Evolutionary conservation across 2,329 filamentous ascomycete genomes (phyloP).

Genomic region (Mycosphaerella sp.): DNA sequence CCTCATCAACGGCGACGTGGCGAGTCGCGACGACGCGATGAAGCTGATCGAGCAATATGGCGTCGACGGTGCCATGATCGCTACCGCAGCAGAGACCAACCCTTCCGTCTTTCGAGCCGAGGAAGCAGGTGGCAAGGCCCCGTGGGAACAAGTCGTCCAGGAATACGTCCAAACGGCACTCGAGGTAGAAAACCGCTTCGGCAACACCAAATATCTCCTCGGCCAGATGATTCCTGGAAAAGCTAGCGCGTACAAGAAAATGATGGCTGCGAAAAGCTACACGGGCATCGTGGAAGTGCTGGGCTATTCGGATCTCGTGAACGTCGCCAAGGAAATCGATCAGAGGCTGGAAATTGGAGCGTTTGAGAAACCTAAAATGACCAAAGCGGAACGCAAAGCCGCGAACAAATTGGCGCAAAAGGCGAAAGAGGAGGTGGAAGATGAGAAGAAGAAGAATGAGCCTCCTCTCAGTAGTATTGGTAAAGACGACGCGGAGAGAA

Average conservation of each 20-base stretch:
- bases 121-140: constrained; percentile 61
- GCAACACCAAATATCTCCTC: constrained; percentile 90
- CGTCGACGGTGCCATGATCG: constrained; percentile 97
- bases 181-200: constrained; percentile 75
- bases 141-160: constrained; percentile 71
- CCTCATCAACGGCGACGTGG: constrained; percentile 92
- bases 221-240: constrained; percentile 82
- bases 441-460: constrained; percentile 44
- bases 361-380: constrained; percentile 44
- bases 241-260: constrained; percentile 52
- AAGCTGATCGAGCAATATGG: constrained; percentile 68
- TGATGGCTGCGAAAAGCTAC: constrained; percentile 66
- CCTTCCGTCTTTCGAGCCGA: constrained; percentile 73
- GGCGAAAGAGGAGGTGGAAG: constrained; percentile 1
- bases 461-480: constrained; percentile 15
- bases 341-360: constrained; percentile 50
- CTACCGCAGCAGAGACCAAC: constrained; percentile 85
- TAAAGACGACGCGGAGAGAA: constrained; percentile 5
- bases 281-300: constrained; percentile 60
- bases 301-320: constrained; percentile 53
- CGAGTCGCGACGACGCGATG: constrained; percentile 63
- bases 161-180: constrained; percentile 68
- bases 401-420: constrained; percentile 30
- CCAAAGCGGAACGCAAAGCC: constrained; percentile 41
- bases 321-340: constrained; percentile 61